Conservation (phyloP, 2,329 filamentous ascomycete genomes). For the Colletotrichum cordylinicola region DNA sequence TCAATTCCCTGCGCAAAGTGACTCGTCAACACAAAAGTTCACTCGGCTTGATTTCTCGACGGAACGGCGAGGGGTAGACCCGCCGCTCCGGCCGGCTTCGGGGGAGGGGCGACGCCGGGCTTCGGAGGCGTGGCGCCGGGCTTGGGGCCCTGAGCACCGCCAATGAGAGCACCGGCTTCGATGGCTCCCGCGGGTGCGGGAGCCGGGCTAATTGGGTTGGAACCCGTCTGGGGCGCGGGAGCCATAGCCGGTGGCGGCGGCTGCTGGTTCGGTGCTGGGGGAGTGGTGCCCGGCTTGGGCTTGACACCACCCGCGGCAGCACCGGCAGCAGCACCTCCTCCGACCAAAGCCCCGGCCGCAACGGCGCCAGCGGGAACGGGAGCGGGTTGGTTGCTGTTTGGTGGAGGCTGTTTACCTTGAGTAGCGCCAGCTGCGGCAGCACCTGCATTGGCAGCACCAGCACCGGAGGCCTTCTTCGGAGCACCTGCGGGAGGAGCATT, state of each 20-base stretch:
- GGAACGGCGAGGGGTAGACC: constrained; percentile 1
- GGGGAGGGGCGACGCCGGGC: background rate
- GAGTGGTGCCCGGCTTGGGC: background rate
- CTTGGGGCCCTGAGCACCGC: background rate
- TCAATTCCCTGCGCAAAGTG: constrained; percentile 4
- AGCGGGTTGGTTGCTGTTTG: background rate
- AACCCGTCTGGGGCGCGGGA: background rate
- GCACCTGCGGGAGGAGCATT: background rate
- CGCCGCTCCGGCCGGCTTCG: background rate
- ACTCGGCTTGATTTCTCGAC: background rate
- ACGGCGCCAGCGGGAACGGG: background rate
- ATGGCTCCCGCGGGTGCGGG: background rate
- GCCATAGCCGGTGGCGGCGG: background rate
- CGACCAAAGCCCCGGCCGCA: background rate
- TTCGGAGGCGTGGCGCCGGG: background rate
- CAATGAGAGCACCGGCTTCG: background rate
- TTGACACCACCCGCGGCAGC: background rate
- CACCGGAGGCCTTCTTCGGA: background rate
- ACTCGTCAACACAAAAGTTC: constrained; percentile 11
- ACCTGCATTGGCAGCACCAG: background rate
- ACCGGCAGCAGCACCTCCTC: background rate
- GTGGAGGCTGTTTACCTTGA: constrained; percentile 7
- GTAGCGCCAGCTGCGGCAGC: background rate
- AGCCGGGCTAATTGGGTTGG: background rate
- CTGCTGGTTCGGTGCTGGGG: background rate